Conservation (phyloP, 75 land plant species). For the Pseudotsuga menziesii region DNA sequence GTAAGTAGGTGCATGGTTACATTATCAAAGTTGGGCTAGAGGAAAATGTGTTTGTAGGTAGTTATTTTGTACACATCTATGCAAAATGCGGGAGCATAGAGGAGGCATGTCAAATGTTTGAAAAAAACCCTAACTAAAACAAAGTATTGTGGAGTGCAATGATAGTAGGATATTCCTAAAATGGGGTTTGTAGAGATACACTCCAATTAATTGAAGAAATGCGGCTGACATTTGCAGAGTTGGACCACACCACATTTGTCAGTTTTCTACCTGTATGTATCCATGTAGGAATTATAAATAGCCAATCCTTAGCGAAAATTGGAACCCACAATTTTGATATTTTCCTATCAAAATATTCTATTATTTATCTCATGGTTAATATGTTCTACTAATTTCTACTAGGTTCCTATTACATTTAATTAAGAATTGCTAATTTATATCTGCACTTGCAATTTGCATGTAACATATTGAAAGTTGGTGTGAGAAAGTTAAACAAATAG, state of each 20-base stretch:
- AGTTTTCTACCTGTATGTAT: constrained; percentile 37
- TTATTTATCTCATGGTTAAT: no score
- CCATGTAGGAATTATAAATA: constrained; percentile 21
- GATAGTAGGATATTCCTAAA: constrained; percentile 68
- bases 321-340: no score
- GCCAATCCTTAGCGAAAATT: background rate
- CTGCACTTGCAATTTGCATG: no score
- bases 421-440: no score
- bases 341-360: no score
- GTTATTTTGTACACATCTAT: constrained; percentile 66
- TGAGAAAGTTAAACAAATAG: no score
- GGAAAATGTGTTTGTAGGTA: constrained; percentile 56
- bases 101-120: constrained; percentile 39
- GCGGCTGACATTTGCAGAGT: constrained; percentile 1
- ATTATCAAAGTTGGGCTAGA: constrained; percentile 13
- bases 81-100: constrained; percentile 58
- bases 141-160: constrained; percentile 63
- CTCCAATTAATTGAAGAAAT: constrained; percentile 18
- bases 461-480: no score
- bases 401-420: no score
- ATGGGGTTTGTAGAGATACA: constrained; percentile 50
- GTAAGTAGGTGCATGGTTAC: constrained; percentile 46
- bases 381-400: no score
- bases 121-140: constrained; percentile 37
- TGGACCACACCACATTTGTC: constrained; percentile 34